phyloP scores from a whole-genome alignment of 2,329 filamentous ascomycete species.

The Aaosphaeria arxii region DNA sequence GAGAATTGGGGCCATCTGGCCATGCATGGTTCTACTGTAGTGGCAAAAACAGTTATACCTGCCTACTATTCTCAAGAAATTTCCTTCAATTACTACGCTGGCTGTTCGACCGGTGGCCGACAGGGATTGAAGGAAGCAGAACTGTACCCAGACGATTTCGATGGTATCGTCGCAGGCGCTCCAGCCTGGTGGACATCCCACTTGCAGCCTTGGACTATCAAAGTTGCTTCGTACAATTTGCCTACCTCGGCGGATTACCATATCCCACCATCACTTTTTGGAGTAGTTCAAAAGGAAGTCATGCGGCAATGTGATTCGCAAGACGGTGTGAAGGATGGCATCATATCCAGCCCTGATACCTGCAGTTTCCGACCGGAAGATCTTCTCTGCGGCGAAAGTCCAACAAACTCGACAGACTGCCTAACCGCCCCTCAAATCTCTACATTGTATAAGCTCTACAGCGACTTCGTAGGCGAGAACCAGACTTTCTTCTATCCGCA shows the following conservation, averaged over 20 bases:
- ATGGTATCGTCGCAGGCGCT: conserved; percentile 56
- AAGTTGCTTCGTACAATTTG: conserved; percentile 48
- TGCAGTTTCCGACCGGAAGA: conserved; percentile 43
- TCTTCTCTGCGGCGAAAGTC: conserved; percentile 35
- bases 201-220: conserved; percentile 45
- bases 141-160: conserved; percentile 55
- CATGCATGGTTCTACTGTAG: conserved; percentile 48
- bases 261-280: conserved; percentile 44
- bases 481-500: conserved; percentile 42
- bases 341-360: conserved; percentile 45
- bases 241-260: conserved; percentile 45
- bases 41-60: conserved; percentile 48
- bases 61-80: conserved; percentile 47
- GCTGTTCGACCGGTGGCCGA: conserved; percentile 59
- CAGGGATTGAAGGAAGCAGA: conserved; percentile 57
- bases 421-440: conserved; percentile 44
- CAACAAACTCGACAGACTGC: conserved; percentile 35
- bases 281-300: conserved; percentile 42
- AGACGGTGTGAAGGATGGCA: conserved; percentile 48
- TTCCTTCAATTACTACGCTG: conserved; percentile 53
- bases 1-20: conserved; percentile 39
- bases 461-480: conserved; percentile 40
- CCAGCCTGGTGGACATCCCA: conserved; percentile 51
- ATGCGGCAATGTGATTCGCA: conserved; percentile 51
- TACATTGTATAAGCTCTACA: conserved; percentile 43